phyloP scores from a whole-genome alignment of 2,329 filamentous ascomycete species.

The Ophiostoma himal-ulmi region DNA sequence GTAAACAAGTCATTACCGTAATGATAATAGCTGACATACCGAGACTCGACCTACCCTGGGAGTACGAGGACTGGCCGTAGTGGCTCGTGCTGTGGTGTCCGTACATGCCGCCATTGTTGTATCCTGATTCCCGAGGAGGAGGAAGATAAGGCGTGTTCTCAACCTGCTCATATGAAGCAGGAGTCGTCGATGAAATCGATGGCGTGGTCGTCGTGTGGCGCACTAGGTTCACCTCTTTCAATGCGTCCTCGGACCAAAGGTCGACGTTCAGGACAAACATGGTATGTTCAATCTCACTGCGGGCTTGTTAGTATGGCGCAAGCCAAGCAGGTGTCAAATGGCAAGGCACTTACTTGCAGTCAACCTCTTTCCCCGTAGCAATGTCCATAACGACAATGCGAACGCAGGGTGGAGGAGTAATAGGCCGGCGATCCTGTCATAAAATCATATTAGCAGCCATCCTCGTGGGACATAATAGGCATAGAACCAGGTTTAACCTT shows the following conservation, averaged over 20 bases:
- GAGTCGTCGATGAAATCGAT: slow-evolving; percentile 74
- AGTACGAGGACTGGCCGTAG: slow-evolving; percentile 29
- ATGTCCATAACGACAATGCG: slow-evolving; percentile 72
- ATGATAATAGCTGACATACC: neutral
- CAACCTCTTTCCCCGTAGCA: slow-evolving; percentile 70
- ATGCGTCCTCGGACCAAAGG: slow-evolving; percentile 60
- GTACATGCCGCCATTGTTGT: slow-evolving; percentile 29
- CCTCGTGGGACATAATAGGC: neutral
- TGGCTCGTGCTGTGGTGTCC: slow-evolving; percentile 28
- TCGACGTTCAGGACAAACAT: slow-evolving; percentile 59
- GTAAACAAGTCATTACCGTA: too few relatives aligned
- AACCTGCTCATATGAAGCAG: slow-evolving; percentile 65
- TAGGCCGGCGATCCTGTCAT: slow-evolving; percentile 78
- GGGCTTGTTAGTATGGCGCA: neutral
- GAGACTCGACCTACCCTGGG: slow-evolving; percentile 22
- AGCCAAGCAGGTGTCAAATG: slow-evolving; percentile 12
- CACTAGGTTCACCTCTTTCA: slow-evolving; percentile 60
- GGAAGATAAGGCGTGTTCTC: slow-evolving; percentile 35
- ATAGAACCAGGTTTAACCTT: slow-evolving; percentile 55
- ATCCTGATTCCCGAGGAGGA: slow-evolving; percentile 34
- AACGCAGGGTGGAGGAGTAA: slow-evolving; percentile 91
- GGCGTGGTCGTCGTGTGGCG: slow-evolving; percentile 60
- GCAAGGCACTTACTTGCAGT: slow-evolving; percentile 61
- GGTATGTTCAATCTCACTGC: slow-evolving; percentile 53
- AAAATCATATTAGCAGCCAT: slow-evolving; percentile 8